Base-by-base conservation (phyloP, 371 early-diverging fungal genomes). In the Gilbertella persicaria region DNA sequence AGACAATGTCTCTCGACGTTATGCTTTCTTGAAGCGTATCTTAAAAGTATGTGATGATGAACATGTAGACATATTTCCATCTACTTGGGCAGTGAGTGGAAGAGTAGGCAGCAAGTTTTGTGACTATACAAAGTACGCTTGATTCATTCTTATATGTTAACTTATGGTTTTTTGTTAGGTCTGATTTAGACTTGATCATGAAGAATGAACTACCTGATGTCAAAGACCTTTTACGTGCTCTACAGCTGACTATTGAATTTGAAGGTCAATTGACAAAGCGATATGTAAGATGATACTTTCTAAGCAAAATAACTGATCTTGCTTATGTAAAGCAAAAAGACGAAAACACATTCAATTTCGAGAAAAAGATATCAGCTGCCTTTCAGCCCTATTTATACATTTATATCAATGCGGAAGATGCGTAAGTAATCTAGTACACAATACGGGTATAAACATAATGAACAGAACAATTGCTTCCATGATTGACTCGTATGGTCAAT, bases 1-100 rank as follows among this genome's bases (percentile, higher is more conserved):
- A 4, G 94, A 90, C 33, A 86, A 94, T 49, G 82, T 94, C 0
- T 84, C 92, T 1, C 78, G 95, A 19, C 81, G 98, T n/a, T 97
- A 92, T 69, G 90, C 97, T 2, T 96, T 95, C 87, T 67, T 98
- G 35, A 91, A 94, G 57, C 84, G 97, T 29, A 69, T 90, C 10
- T 59, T 96, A 23, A 93, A 92, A 63, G 82, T 79, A 5, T 87
- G 85, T 59, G 92, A 94, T 56, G 96, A 96, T 9, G 90, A 89
- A 28, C 94, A 96, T 60, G 79, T 83, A 0, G 66, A 70, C 1
- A 78, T 94, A 7, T 97, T 98, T 53, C 95, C 95, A 1, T 61
- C 70, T 3, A 50, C 66, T 3, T 97, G 98, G 98, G 73, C 82
- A 21, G 79, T 92, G 2, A 89, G 83, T 35, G 88, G 88, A 29